Conservation (phyloP, 805 yeast genomes). For the Kurtzmaniella fragi region DNA sequence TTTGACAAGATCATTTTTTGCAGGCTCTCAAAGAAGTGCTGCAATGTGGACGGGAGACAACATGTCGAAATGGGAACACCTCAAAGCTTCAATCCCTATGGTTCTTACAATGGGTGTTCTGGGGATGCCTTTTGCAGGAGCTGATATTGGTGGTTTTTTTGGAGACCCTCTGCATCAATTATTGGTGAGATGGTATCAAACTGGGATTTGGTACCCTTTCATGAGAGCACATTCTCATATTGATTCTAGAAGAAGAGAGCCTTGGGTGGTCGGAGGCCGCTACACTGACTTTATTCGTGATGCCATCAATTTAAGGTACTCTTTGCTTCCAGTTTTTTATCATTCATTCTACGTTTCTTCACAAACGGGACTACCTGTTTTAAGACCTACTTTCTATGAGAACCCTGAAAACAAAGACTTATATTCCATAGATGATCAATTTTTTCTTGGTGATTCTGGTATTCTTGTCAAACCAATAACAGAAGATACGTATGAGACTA, state of each 20-base stretch:
- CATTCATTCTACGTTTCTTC: constrained; percentile 70
- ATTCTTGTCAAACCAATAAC: constrained; percentile 79
- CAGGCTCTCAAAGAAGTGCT: constrained; percentile 88
- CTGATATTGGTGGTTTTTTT: constrained; percentile 96
- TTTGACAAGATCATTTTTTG: constrained; percentile 77
- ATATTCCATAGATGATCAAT: constrained; percentile 73
- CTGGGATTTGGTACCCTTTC: constrained; percentile 95
- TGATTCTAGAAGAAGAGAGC: constrained; percentile 89
- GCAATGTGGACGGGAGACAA: constrained; percentile 99
- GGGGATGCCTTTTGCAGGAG: constrained; percentile 91
- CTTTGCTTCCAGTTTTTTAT: constrained; percentile 72
- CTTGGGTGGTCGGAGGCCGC: constrained; percentile 80
- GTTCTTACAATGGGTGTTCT: constrained; percentile 71
- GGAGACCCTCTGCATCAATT: constrained; percentile 83
- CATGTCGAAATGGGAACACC: constrained; percentile 86
- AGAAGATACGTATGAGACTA: constrained; percentile 38
- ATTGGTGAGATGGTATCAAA: constrained; percentile 89
- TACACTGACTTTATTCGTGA: constrained; percentile 61
- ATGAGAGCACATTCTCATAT: constrained; percentile 97
- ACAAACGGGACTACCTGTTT: constrained; percentile 59
- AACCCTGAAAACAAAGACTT: constrained; percentile 41
- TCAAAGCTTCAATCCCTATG: constrained; percentile 82
- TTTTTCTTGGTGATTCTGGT: constrained; percentile 68
- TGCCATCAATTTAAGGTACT: constrained; percentile 69
- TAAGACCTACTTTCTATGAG: constrained; percentile 64